Evolutionary conservation across 768 basidiomycete species (phyloP).

Genomic region (Coprinellus aureogranulatus): DNA sequence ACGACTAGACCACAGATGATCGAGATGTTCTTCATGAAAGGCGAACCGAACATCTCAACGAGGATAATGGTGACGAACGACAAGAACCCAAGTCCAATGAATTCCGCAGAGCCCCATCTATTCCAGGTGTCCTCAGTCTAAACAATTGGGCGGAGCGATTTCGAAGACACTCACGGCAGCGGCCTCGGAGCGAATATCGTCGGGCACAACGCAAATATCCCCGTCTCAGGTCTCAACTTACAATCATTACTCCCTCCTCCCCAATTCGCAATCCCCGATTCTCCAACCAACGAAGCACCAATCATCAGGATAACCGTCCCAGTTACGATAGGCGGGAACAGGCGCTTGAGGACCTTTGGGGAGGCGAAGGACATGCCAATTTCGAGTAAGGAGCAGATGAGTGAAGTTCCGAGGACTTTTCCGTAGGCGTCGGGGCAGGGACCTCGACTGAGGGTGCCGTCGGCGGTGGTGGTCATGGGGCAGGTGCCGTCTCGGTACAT

Average conservation of each 20-base stretch:
- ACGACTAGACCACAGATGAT: conserved; percentile 74
- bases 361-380: conserved; percentile 79
- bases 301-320: conserved; percentile 75
- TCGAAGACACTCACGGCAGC: conserved; percentile 47
- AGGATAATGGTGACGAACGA: conserved; percentile 75
- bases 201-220: conserved; percentile 72
- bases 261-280: conserved; percentile 77
- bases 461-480: conserved; percentile 49
- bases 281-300: conserved; percentile 72
- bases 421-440: conserved; percentile 82
- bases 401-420: conserved; percentile 70
- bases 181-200: conserved; percentile 68
- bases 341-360: conserved; percentile 53
- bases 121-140: no score
- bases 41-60: conserved; percentile 80
- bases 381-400: conserved; percentile 77
- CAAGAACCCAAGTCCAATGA: conserved; percentile 85
- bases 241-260: conserved; percentile 81
- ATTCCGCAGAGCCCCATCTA: conserved; percentile 79
- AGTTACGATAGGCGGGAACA: conserved; percentile 82
- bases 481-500: conserved; percentile 83
- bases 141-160: no score
- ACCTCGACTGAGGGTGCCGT: conserved; percentile 57
- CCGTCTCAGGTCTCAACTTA: conserved; percentile 52
- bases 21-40: conserved; percentile 79